Evolutionary conservation across 345 rosid genomes (phyloP), one percentile per base, ranked within the genome.

Genomic region (Eutrema yunnanense): DNA sequence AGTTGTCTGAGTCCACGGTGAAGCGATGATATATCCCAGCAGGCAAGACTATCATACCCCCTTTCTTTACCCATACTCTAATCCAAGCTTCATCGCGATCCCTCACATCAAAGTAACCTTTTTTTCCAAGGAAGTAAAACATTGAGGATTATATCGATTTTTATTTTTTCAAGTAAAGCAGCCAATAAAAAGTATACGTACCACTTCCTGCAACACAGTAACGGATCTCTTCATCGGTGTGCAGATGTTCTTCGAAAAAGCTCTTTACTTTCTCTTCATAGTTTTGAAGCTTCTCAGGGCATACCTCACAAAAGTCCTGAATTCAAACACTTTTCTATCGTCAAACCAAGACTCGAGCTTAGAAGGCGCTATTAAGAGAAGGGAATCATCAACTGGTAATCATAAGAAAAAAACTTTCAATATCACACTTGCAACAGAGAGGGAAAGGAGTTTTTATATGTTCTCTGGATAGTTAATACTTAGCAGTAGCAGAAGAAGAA

Each of bases 151-250:
- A 50, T 34, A 16, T 10, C 22, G 22, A 38, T 22, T 1, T 22
- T 22, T 4, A 27, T 2, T 2, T 5, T 29, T 50, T 1, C 12
- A 11, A 36, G 70, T 38, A 60, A 50, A 33, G 49, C 43, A 66
- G 59, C 6, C 3, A 33, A 44, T 54, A 50, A 69, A 4, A 54
- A 30, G 32, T 30, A 58, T 48, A 42, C 75, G 11, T 81, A 92
- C 99, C 99, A 74, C 94, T 95, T 83, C 99, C 98, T 76, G 81
- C 96, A 69, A 95, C 87, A 73, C 85, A 84, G 62, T 95, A 86
- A 62, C 94, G 92, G 65, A 92, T 95, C 92, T 92, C 99, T 71
- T 92, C 98, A 81, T 95, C 98, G 14, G 98, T 95, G 79, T 90
- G 98, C 56, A 95, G 82, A 84, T 92, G 99, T 54, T 95, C 97